Evolutionary conservation across 2,329 filamentous ascomycete species (phyloP), one percentile per base, ranked within the genome.

Genomic region (Apiospora malaysiana): DNA sequence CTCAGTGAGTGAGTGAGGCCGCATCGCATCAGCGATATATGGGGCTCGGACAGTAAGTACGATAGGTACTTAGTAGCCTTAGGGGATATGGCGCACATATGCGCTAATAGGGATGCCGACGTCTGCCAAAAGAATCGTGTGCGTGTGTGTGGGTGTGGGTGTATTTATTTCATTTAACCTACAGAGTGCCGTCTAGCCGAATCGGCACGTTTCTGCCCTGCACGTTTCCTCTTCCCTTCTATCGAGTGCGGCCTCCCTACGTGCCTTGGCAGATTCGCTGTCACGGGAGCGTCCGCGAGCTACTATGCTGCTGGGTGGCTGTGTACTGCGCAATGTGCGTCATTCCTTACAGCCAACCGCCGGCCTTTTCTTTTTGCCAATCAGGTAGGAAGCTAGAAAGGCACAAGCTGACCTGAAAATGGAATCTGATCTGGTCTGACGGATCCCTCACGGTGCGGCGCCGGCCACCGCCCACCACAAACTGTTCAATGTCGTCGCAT

Each of bases 261-360:
- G 4, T 32, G 25, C 25, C 51, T 59, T 59, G 51, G 51, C 51
- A 59, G 27, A 59, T 59, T 59, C 16, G 51, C 51, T 9, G 51
- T 59, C 9, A 59, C 51, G 51, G 51, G 51, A 59, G 51, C 51
- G 51, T 59, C 51, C 51, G 51, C 51, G 32, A 27, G 51, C 51
- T 32, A 37, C 21, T 7, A 37, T 37, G 51, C 8, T 18, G 27
- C 25, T 59, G 51, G 32, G 51, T 37, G 32, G 32, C 32, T 32
- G 32, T 32, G 32, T 32, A 12, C 49, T 56, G 49, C 14, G 49
- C 25, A 32, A 4, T 23, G 25, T 59, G 27, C 51, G 51, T 59
- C 51, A 59, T 51, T n/a, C n/a, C 23, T 25, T n/a, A 25, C 2
- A 23, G 27, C 51, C 51, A 18, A 27, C 51, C 51, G 51, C 51